Evolutionary conservation across 1,284 basidiomycete genomes (phyloP), one percentile per base, ranked within the genome.

Genomic region (Ustilago sp.): DNA sequence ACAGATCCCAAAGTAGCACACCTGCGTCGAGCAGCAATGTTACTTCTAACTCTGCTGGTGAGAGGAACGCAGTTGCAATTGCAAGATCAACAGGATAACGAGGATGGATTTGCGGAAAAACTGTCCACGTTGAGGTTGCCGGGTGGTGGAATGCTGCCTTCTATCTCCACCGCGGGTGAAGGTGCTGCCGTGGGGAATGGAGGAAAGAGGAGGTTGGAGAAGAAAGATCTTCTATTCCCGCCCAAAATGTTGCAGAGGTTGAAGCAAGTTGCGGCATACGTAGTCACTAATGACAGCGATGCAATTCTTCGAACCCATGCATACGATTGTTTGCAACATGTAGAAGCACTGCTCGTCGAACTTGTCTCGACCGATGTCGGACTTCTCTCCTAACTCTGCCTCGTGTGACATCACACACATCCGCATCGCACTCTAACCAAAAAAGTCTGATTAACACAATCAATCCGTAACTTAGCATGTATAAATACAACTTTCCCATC

Each of bases 21-120:
- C 60, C 60, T 86, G 31, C 70, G 85, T 2, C 73, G 85, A 4
- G 70, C 79, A 2, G 85, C 83, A 2, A 66, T 84, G 48, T 63
- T 85, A 12, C 74, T 85, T 4, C 63, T 86, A 8, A 67, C 70
- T 2, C 61, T 82, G 11, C 51, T 85, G 5, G 43, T 86, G 2
- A 60, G 79, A 1, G 80, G 69, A 1, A 64, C 77, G 0, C 43
- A 69, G 3, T 51, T 83, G 39, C 83, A 84, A 63, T 54, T 85
- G 23, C 62, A 81, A 12, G 68, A 72, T 15, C 31, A 23, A 2
- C 63, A 71, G 4, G 48, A 32, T 45, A 57, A 19, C 43, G 50
- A n/a, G 5, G 31, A 28, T 34, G 39, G 58, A 6, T 12, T 57
- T 5, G 54, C 45, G 7, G 70, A 70, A 45, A 66, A 66, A 19